phyloP scores from a whole-genome alignment of 352 stramenopile species.

The Phytopythium kandeliae region DNA sequence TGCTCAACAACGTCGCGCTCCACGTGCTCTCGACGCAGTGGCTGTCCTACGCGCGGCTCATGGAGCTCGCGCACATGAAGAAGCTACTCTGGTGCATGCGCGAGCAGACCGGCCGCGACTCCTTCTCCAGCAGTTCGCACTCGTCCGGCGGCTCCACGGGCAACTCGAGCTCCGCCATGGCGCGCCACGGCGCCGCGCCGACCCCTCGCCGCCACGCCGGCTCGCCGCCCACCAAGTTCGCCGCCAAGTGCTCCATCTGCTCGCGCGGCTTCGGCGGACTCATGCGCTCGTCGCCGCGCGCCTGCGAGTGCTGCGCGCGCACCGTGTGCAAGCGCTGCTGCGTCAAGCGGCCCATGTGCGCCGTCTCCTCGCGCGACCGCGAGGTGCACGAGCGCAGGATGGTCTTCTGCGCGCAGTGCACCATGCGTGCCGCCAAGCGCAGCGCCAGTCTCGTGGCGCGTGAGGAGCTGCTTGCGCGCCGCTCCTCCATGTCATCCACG shows the following conservation, averaged over 20 bases:
- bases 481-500: slow-evolving; percentile 25
- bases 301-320: slow-evolving; percentile 24
- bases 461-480: slow-evolving; percentile 21
- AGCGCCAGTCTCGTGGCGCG: slow-evolving; percentile 24
- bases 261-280: slow-evolving; percentile 23
- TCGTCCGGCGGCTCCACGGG: slow-evolving; percentile 11
- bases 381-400: slow-evolving; percentile 37
- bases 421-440: slow-evolving; percentile 26
- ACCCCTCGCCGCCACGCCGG: background rate
- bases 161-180: slow-evolving; percentile 19
- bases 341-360: slow-evolving; percentile 30
- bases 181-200: slow-evolving; percentile 1
- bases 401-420: slow-evolving; percentile 31
- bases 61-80: slow-evolving; percentile 40
- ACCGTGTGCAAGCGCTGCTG: slow-evolving; percentile 34
- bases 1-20: slow-evolving; percentile 41
- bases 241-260: slow-evolving; percentile 22
- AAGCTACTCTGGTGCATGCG: slow-evolving; percentile 41
- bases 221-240: slow-evolving; percentile 4
- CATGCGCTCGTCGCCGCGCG: slow-evolving; percentile 14
- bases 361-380: slow-evolving; percentile 26
- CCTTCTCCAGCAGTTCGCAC: slow-evolving; percentile 31
- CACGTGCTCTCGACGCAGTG: slow-evolving; percentile 36
- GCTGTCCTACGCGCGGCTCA: slow-evolving; percentile 26
- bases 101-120: slow-evolving; percentile 26